phyloP scores from a whole-genome alignment of 2,329 filamentous ascomycete species.

The Colletotrichum abscissum region DNA sequence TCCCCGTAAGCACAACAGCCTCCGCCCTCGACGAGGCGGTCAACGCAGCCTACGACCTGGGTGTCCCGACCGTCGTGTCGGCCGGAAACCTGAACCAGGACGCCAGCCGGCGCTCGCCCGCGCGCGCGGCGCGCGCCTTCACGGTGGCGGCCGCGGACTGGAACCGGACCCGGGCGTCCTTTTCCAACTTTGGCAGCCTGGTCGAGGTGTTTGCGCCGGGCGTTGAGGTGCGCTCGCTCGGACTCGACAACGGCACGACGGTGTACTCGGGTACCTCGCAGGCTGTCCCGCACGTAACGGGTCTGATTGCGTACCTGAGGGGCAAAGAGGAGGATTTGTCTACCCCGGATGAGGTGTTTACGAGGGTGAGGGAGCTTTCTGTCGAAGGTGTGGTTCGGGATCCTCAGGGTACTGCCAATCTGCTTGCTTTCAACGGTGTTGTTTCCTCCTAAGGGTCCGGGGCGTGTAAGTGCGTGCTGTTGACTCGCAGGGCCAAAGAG shows the following conservation, averaged over 20 bases:
- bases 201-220: constrained; percentile 30
- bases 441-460: background rate
- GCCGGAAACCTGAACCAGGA: constrained; percentile 59
- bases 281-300: constrained; percentile 39
- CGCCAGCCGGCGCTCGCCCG: constrained; percentile 54
- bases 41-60: constrained; percentile 54
- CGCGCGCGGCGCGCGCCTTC: constrained; percentile 58
- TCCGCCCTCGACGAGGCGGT: constrained; percentile 62
- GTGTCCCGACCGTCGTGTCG: constrained; percentile 64
- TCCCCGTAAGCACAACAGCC: constrained; percentile 41
- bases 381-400: constrained; percentile 53
- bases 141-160: constrained; percentile 63
- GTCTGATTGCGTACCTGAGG: constrained; percentile 42
- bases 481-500: constrained; percentile 1
- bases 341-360: constrained; percentile 57
- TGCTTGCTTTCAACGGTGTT: constrained; percentile 66
- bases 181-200: constrained; percentile 59
- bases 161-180: constrained; percentile 52
- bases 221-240: constrained; percentile 37
- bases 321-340: constrained; percentile 38
- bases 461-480: background rate
- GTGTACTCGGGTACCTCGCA: constrained; percentile 58
- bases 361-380: constrained; percentile 56
- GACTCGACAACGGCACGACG: constrained; percentile 51
- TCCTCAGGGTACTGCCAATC: constrained; percentile 59